Conservation (phyloP, 495 filamentous ascomycete species). For the Evernia prunastri region DNA sequence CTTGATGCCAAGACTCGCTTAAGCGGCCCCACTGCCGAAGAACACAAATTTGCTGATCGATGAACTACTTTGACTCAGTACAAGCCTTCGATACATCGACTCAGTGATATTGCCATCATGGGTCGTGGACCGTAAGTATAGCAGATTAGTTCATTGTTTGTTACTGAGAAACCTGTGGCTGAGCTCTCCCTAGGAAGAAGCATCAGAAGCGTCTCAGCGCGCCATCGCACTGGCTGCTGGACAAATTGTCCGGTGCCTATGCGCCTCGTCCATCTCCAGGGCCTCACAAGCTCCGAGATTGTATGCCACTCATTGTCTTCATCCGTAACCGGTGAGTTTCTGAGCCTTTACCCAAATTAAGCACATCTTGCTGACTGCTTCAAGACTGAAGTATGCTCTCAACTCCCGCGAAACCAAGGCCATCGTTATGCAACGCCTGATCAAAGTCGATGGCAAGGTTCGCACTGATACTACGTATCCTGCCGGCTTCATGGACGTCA, state of each 20-base stretch:
- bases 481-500: conserved; percentile 98
- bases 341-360: not conserved
- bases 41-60: not conserved
- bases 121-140: conserved; percentile 62
- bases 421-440: conserved; percentile 98
- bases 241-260: conserved; percentile 97
- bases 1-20: conserved; percentile 8
- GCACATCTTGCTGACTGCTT: not conserved
- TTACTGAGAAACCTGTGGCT: not conserved
- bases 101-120: conserved; percentile 41
- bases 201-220: conserved; percentile 99
- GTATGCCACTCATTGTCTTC: conserved; percentile 98
- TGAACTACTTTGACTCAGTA: not conserved
- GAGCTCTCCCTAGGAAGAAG: conserved; percentile 68
- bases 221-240: conserved; percentile 98
- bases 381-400: conserved; percentile 95
- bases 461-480: conserved; percentile 97
- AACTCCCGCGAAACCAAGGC: conserved; percentile 95
- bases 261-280: conserved; percentile 91
- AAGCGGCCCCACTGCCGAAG: not conserved
- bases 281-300: conserved; percentile 98
- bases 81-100: not conserved
- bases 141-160: not conserved
- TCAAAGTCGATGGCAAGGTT: conserved; percentile 99
- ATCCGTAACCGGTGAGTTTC: conserved; percentile 73